Base-by-base conservation (phyloP, 768 basidiomycete genomes). In the Cystobasidium onofrii region DNA sequence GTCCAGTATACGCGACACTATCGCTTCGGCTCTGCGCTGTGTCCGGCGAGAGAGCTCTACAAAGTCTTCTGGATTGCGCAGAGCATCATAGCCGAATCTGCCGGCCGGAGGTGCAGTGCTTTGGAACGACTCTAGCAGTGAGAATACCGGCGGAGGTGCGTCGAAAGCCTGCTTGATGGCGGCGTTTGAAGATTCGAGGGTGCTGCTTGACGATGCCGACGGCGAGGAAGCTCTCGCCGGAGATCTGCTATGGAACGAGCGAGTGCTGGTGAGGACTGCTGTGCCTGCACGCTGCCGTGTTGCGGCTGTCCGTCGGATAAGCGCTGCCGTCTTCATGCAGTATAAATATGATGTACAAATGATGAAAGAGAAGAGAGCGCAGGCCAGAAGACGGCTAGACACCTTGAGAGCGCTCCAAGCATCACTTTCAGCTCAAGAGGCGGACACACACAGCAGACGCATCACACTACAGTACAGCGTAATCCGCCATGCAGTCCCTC, bases 1-100 rank as follows among this genome's bases (percentile, higher is more conserved):
- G 4, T 63, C 85, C 63, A 90, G 81, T 29, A 98, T 91, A 52
- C 96, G 88, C 71, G 89, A 86, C 18, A 95, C 94, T 66, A 98
- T 85, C 34, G 90, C 82, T 75, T 88, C 86, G 6, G 92, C 93
- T 54, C 91, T 89, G 18, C 87, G 81, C 31, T 93, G 84, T 20
- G 94, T 94, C 31, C 90, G 86, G 66, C 89, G 84, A 29, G 92
- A 88, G 27, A 98, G 84, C 0, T 85, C 83, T 64, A 86, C 84
- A 60, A 98, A 87, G 27, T 87, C 86, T 0, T 84, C 79, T 0
- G 94, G 91, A 31, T 86, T 82, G 1, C 85, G 87, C 41, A 99
- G 85, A 20, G 86, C 83, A 0, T 87, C 84, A 76, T 96, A 90
- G 18, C 87, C 87, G 80, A 99, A 98, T 41, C 98, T 85, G 27